Evolutionary conservation across 2,329 filamentous ascomycete genomes (phyloP).

Genomic region (Onygenales sp.): DNA sequence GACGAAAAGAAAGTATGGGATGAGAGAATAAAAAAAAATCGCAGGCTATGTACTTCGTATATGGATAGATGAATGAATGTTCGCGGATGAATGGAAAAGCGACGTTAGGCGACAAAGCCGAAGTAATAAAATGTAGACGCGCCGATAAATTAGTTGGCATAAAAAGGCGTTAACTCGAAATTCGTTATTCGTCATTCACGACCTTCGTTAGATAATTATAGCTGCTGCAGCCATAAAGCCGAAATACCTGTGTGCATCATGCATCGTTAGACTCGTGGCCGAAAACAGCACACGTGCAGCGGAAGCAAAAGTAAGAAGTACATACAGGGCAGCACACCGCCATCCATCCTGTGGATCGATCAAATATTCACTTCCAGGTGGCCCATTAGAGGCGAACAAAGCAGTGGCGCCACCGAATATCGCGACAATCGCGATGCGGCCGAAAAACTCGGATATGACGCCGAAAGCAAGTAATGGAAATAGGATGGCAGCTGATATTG

Average conservation of each 20-base stretch:
- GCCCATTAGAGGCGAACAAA: constrained; percentile 28
- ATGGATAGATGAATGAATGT: neutral
- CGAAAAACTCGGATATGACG: constrained; percentile 47
- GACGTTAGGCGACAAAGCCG: neutral
- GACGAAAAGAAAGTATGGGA: neutral
- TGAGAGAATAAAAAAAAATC: neutral
- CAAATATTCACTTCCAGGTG: constrained; percentile 24
- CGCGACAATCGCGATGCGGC: constrained; percentile 48
- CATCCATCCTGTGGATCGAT: constrained; percentile 31
- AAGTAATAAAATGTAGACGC: neutral
- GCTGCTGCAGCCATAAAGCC: constrained; percentile 30
- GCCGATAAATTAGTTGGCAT: neutral
- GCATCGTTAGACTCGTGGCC: neutral
- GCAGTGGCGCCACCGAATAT: constrained; percentile 42
- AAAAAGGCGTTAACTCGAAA: neutral
- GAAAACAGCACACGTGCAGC: neutral
- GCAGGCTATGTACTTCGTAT: neutral
- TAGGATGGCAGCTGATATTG: constrained; percentile 44
- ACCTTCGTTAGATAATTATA: constrained; percentile 25
- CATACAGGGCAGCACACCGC: constrained; percentile 30
- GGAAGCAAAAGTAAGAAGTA: neutral
- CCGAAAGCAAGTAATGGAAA: constrained; percentile 51
- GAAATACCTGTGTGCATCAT: constrained; percentile 24
- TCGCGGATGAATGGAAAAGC: neutral
- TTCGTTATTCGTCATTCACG: neutral